A percentile compares a stretch with the other conserved stretches of the same genome.
Evolutionary conservation across 2,329 filamentous ascomycete genomes (phyloP).

Genomic region (Emergomyces orientalis): DNA sequence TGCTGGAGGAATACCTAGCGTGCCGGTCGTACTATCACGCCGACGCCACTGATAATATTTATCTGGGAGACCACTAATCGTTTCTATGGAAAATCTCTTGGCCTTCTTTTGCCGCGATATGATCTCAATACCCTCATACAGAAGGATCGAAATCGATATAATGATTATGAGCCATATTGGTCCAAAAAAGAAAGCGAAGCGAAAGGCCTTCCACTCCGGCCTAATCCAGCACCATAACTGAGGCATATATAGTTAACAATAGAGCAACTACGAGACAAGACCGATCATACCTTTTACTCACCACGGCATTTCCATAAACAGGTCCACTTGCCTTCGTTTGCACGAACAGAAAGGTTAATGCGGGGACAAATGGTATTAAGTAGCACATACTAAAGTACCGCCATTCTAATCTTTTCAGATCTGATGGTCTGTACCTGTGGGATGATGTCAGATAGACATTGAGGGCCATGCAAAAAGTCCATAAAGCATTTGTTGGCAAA

Average conservation of each 20-base stretch:
- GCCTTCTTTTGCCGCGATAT: constrained; percentile 38
- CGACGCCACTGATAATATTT: neutral
- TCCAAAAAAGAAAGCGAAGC: constrained; percentile 63
- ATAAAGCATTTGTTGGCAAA: constrained; percentile 64
- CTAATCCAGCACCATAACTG: constrained; percentile 74
- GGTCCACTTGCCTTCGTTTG: constrained; percentile 43
- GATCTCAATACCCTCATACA: constrained; percentile 32
- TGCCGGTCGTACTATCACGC: neutral
- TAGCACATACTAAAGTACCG: constrained; percentile 63
- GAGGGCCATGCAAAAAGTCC: constrained; percentile 72
- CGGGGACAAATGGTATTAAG: constrained; percentile 60
- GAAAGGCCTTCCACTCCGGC: constrained; percentile 57
- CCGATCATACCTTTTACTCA: constrained; percentile 24
- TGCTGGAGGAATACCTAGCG: neutral
- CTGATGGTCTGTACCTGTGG: constrained; percentile 56
- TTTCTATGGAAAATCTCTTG: neutral
- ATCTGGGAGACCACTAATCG: neutral
- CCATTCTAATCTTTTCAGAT: constrained; percentile 58
- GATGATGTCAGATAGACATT: constrained; percentile 81
- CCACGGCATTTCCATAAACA: constrained; percentile 64
- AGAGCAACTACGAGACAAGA: neutral
- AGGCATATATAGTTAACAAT: neutral
- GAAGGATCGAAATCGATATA: constrained; percentile 33
- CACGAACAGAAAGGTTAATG: constrained; percentile 59
- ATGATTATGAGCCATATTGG: constrained; percentile 37